Evolutionary conservation across 768 basidiomycete species (phyloP).

Genomic region (Russula emetica): DNA sequence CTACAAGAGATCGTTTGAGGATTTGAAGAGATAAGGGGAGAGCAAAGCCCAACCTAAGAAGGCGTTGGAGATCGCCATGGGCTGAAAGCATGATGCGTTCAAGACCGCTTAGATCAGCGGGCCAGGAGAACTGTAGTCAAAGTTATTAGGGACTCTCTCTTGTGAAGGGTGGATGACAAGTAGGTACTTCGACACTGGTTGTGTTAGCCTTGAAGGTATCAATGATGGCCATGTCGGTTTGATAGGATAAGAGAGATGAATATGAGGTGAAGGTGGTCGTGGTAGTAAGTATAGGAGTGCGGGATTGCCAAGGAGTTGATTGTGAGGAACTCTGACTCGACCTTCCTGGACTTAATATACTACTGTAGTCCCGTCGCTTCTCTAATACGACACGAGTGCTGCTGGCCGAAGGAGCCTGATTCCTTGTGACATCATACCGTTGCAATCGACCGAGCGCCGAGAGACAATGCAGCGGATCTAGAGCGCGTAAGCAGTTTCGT

Average conservation of each 20-base stretch:
- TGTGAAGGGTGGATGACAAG: background rate
- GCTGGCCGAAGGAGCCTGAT: background rate
- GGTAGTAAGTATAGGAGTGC: background rate
- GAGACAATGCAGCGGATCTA: no score
- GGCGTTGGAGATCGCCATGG: no score
- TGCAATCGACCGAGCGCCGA: background rate
- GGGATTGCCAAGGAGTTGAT: no score
- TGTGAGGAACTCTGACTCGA: background rate
- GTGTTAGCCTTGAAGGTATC: conserved; percentile 28
- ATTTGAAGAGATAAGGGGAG: no score
- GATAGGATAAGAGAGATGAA: background rate
- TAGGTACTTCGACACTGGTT: conserved; percentile 26
- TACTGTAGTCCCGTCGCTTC: background rate
- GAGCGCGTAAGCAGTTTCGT: conserved; percentile 4
- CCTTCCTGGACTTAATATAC: conserved; percentile 5
- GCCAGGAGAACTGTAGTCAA: conserved; percentile 37
- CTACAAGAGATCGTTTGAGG: no score
- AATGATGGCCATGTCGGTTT: conserved; percentile 26
- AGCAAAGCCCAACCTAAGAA: no score
- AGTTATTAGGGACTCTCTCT: background rate
- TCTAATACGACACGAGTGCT: background rate
- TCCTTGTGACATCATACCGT: background rate
- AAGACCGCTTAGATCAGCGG: conserved; percentile 46
- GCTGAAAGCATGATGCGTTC: conserved; percentile 66
- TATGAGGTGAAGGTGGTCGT: background rate